Percentiles rank a stretch among this genome's conserved stretches.
Conservation (phyloP, 1,284 basidiomycete species). For the Ustilago tritici region DNA sequence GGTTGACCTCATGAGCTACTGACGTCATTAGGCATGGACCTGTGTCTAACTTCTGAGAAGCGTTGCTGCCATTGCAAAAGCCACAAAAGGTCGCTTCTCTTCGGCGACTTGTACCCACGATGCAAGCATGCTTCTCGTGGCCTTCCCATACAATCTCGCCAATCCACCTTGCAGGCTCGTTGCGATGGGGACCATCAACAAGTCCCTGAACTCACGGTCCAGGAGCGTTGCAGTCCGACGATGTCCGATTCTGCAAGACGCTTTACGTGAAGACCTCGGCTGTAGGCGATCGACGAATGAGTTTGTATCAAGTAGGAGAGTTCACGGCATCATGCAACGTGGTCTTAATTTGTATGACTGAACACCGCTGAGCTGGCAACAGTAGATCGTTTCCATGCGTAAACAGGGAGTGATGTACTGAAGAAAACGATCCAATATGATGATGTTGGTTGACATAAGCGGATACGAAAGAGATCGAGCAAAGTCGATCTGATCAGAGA, state of each 20-base stretch:
- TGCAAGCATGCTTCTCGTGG: not conserved
- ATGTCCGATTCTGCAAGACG: not conserved
- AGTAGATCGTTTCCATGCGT: not conserved
- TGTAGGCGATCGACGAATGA: not conserved
- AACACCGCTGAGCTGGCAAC: not conserved
- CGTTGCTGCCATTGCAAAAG: not conserved
- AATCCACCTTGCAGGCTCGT: not conserved
- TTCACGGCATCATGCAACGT: not conserved
- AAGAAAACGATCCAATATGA: no score
- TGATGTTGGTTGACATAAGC: no score
- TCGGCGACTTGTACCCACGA: not conserved
- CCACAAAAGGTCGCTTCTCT: conserved; percentile 1
- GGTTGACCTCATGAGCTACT: not conserved
- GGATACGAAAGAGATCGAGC: no score
- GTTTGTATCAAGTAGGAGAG: not conserved
- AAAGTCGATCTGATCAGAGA: no score
- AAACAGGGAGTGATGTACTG: not conserved
- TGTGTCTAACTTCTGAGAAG: not conserved
- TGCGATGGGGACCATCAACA: not conserved
- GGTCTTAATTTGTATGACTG: not conserved
- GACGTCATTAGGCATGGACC: not conserved
- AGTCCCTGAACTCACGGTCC: not conserved
- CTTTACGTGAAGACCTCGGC: not conserved
- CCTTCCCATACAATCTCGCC: not conserved
- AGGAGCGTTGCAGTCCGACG: not conserved